Percentiles rank a stretch among this genome's conserved stretches.
Conservation (phyloP, 805 yeast genomes). For the Saccharomycopsis fermentans region DNA sequence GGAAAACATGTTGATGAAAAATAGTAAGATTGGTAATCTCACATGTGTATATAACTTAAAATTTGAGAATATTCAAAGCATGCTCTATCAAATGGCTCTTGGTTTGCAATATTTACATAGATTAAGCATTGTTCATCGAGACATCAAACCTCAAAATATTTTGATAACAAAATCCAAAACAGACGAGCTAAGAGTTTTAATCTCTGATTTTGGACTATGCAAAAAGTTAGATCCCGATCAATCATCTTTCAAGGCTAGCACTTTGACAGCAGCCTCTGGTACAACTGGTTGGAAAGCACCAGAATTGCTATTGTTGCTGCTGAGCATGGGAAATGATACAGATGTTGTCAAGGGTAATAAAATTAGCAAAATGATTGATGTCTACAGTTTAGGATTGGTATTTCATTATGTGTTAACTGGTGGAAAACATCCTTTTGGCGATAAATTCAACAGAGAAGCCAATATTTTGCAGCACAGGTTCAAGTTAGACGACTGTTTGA, state of each 20-base stretch:
- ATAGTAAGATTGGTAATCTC: not conserved
- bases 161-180: conserved; percentile 16
- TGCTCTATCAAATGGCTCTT: conserved; percentile 64
- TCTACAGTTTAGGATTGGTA: conserved; percentile 91
- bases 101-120: conserved; percentile 85
- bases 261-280: conserved; percentile 90
- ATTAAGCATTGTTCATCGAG: conserved; percentile 87
- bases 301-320: conserved; percentile 41
- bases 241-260: conserved; percentile 85
- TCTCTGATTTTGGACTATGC: conserved; percentile 94
- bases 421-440: conserved; percentile 95
- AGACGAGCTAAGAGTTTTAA: conserved; percentile 46
- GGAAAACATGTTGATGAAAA: conserved; percentile 54
- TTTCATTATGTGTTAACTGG: conserved; percentile 75
- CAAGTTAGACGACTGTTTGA: conserved; percentile 29
- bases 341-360: conserved; percentile 29
- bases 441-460: conserved; percentile 74
- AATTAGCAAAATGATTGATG: conserved; percentile 66
- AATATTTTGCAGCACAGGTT: conserved; percentile 67
- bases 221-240: conserved; percentile 87
- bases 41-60: not conserved
- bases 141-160: conserved; percentile 37
- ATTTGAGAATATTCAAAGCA: conserved; percentile 34
- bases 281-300: conserved; percentile 99
- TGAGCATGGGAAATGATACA: not conserved